Conservation (phyloP, 148 eudicot genomes). For the Chenopodium album region DNA sequence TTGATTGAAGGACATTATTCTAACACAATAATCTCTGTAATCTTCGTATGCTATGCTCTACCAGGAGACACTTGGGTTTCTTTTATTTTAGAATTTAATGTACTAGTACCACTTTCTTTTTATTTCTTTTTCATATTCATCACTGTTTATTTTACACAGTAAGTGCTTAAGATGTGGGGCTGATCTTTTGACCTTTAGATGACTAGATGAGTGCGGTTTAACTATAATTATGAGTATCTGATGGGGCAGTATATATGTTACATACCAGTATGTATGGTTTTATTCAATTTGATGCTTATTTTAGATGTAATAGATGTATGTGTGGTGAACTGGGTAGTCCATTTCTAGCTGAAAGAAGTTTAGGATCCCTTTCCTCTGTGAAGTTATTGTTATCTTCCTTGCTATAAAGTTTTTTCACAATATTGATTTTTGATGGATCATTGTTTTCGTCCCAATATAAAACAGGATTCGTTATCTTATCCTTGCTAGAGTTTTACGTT, state of each 20-base stretch:
- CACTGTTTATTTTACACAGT: background rate
- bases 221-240: background rate
- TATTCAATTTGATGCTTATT: background rate
- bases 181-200: background rate
- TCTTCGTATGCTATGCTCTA: no score
- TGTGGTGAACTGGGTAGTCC: background rate
- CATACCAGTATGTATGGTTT: background rate
- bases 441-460: background rate
- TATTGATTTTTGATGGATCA: background rate
- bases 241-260: no score
- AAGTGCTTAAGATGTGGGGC: background rate
- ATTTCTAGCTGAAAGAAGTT: background rate
- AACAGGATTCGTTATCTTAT: constrained; percentile 98
- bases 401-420: background rate
- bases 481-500: constrained; percentile 86
- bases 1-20: no score
- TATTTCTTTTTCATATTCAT: no score
- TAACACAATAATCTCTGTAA: no score
- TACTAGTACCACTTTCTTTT: no score
- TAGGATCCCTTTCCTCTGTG: background rate
- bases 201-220: background rate
- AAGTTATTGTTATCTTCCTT: background rate
- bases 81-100: no score
- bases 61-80: no score
- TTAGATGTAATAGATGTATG: background rate